Percentiles rank a stretch among this genome's conserved stretches.
Conservation (phyloP, 1,284 basidiomycete genomes). For the Rhizoctonia solani region DNA sequence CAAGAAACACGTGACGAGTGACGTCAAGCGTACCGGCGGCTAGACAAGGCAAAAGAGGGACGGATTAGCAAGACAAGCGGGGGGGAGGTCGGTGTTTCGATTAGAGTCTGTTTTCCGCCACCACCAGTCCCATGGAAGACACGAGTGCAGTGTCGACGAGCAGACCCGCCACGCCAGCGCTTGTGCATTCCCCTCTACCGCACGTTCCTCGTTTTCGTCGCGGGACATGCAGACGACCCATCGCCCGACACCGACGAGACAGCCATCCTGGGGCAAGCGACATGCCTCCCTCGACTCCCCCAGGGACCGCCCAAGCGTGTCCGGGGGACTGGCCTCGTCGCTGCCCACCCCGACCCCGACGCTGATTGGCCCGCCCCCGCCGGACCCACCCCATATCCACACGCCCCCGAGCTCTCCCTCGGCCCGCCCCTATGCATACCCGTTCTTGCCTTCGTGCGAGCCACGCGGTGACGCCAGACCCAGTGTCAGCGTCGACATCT, state of each 20-base stretch:
- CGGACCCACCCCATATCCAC: slow-evolving; percentile 7
- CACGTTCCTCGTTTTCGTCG: slow-evolving; percentile 19
- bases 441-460: slow-evolving; percentile 16
- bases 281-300: slow-evolving; percentile 9
- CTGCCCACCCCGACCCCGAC: no score
- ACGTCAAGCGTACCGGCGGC: no score
- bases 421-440: slow-evolving; percentile 5
- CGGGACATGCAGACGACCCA: no score
- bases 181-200: slow-evolving; percentile 16
- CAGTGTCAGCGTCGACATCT: slow-evolving; percentile 1
- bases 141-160: background rate
- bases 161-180: slow-evolving; percentile 7
- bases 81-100: no score
- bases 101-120: no score
- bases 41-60: no score
- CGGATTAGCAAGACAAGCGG: no score
- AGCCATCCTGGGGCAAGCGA: background rate
- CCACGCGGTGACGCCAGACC: slow-evolving; percentile 13
- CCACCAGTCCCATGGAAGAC: background rate
- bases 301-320: no score
- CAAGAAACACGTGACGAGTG: no score
- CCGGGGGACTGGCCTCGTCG: no score
- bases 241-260: background rate
- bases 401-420: slow-evolving; percentile 2
- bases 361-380: slow-evolving; percentile 15